Base-by-base conservation (phyloP, 1,139 yeast genomes). In the Yamadazyma kanchanaburiensis region DNA sequence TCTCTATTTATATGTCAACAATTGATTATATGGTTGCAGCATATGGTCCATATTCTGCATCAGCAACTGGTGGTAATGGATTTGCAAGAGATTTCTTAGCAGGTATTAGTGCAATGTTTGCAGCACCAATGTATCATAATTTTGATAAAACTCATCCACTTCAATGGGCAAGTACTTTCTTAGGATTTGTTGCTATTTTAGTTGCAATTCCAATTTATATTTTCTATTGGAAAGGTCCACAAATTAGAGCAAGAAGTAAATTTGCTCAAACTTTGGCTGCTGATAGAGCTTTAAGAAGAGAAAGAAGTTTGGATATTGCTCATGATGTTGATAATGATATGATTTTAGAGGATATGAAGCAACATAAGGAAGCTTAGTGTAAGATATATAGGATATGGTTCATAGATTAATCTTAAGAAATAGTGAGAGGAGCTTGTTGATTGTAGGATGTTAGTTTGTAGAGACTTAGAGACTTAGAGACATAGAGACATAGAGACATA, bases 1-100 rank as follows among this genome's bases (percentile, higher is more conserved):
- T 40, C 39, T 50, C 60, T 24, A 60, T 60, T 34, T 60, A 60
- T 42, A 56, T 58, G 63, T 51, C 64, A 12, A 60, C 67, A 12
- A 58, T 60, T 30, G 65, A 60, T 43, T 60, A 58, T 35, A 58
- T 60, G 65, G 49, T 59, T 24, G 60, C 59, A 4, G 59, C 64
- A n/a, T 60, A 60, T 34, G 64, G 64, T 6, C 60, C 58, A n/a
- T 59, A 59, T 38, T 53, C 64, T 18, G 64, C 66, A 3, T 60
- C 65, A 11, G 66, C 66, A 6, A 60, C 67, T 5, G 66, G 66
- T 12, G 67, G 67, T 25, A 60, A 60, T 35, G 67, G 64, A 6
- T 58, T 59, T 37, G 60, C 67, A n/a, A 45, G 67, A 35, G 67
- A 60, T 36, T 53, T 60, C 29, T 43, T 60, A 28, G 64, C 66